Evolutionary conservation across 352 stramenopile genomes (phyloP), one percentile per base, ranked within the genome.

Genomic region (Globisporangium ultimum): DNA sequence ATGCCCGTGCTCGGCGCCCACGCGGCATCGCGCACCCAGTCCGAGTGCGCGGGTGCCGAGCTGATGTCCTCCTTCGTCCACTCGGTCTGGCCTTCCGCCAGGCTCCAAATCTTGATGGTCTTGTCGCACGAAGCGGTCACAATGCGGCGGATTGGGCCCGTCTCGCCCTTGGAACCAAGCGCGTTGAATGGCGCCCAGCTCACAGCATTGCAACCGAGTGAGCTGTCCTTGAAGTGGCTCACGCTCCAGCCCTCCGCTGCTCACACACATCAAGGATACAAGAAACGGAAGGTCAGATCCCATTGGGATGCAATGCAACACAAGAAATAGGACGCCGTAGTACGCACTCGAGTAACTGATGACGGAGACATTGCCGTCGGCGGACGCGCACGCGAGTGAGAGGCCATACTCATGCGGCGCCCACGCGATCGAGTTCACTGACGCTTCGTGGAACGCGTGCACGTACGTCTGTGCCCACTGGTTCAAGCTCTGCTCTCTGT

Each of bases 91-190:
- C 80, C 84, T 22, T 93, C 82, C 1, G 59, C 40, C 17, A 95
- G 61, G 69, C 77, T 93, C 95, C 96, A 99, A 67, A 99, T 88
- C 66, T 98, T 95, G 72, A 99, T 96, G 11, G 83, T 89, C 80
- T 98, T 98, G 75, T 99, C 97, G 70, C 97, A 98, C 48, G 95
- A 98, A 7, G 87, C 97, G 7, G 97, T 99, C 41, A 98, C 97
- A 4, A 99, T 63, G 34, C 93, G 84, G 46, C 79, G 74, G 47
- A 85, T 75, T 32, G 69, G 67, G 6, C 75, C 80, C 10, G 67
- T 64, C 21, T 82, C 76, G 58, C 65, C 50, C 56, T 71, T 72
- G 20, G 67, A 75, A 11, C 80, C 75, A 15, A 89, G 67, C 60
- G 83, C 89, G 61, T 93, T 65, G 60, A 88, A 93, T 12, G 97